These are phyloP conservation scores for Mangifera indica DNA, from an alignment of 345 rosid species.

Conservation along the genomic window DNA sequence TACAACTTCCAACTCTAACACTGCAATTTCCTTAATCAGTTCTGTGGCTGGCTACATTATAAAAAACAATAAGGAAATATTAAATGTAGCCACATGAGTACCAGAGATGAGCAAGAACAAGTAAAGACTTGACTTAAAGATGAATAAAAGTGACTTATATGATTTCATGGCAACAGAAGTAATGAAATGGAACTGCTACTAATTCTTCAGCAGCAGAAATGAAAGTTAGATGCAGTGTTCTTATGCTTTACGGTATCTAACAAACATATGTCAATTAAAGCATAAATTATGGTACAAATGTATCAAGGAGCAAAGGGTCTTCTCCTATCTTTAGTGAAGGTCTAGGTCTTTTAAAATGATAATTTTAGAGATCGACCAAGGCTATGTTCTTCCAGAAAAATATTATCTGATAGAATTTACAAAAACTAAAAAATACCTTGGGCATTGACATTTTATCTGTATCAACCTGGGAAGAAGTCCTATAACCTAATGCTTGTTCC, in stretches of 20 bases:
- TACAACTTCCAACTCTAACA: slow-evolving; percentile 86
- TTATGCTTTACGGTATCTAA: neutral
- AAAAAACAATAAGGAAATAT: slow-evolving; percentile 4
- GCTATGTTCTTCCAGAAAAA: neutral
- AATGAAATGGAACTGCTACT: neutral
- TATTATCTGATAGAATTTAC: neutral
- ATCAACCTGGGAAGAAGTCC: slow-evolving; percentile 38
- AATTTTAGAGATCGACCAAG: neutral
- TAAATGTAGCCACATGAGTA: neutral
- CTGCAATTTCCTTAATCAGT: slow-evolving; percentile 82
- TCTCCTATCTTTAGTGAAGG: neutral
- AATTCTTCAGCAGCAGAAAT: neutral
- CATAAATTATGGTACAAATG: neutral
- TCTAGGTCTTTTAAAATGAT: neutral
- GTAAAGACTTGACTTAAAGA: slow-evolving; percentile 5
- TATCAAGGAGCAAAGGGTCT: neutral
- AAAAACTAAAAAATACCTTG: slow-evolving; percentile 47
- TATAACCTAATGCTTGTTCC: slow-evolving; percentile 83
- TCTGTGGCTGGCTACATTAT: slow-evolving; percentile 68
- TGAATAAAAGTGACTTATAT: neutral
- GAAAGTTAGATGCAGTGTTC: neutral
- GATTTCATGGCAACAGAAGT: neutral
- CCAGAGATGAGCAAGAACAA: neutral
- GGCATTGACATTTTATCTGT: slow-evolving; percentile 47
- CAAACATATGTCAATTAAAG: neutral